phyloP scores from a whole-genome alignment of 2,329 filamentous ascomycete genomes.

The Penicillium sp. region DNA sequence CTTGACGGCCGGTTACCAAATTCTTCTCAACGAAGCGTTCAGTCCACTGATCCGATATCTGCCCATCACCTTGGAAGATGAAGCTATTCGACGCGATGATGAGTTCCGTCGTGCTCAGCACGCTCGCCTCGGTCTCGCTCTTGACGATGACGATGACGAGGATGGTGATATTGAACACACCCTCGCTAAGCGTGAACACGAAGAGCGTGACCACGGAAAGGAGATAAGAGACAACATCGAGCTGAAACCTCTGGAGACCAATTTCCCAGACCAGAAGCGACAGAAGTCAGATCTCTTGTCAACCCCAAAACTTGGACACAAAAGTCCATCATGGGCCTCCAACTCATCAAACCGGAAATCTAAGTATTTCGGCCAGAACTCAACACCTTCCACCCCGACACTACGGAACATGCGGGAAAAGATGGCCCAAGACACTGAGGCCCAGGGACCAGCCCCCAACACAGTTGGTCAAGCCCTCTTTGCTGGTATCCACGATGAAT shows the following conservation, averaged over 20 bases:
- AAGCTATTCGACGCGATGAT: slow-evolving; percentile 85
- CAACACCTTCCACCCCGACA: slow-evolving; percentile 33
- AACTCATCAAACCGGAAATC: slow-evolving; percentile 42
- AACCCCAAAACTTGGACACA: slow-evolving; percentile 27
- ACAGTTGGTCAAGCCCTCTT: slow-evolving; percentile 77
- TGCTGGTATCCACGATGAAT: slow-evolving; percentile 82
- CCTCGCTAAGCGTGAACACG: slow-evolving; percentile 46
- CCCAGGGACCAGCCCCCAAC: slow-evolving; percentile 57
- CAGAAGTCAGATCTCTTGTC: slow-evolving; percentile 10
- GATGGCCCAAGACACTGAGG: slow-evolving; percentile 60
- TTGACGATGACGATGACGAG: slow-evolving; percentile 50
- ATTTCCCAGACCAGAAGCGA: slow-evolving; percentile 19
- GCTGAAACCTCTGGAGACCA: slow-evolving; percentile 38
- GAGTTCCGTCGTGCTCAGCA: slow-evolving; percentile 80
- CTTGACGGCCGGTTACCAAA: slow-evolving; percentile 74
- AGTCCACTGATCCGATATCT: slow-evolving; percentile 81
- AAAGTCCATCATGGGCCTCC: slow-evolving; percentile 45
- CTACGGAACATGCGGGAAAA: slow-evolving; percentile 37
- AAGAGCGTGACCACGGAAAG: slow-evolving; percentile 38
- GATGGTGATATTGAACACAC: slow-evolving; percentile 43
- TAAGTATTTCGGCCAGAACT: slow-evolving; percentile 39
- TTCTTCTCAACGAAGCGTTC: slow-evolving; percentile 78
- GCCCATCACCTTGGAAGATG: slow-evolving; percentile 92
- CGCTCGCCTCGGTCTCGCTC: slow-evolving; percentile 61
- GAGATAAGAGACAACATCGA: slow-evolving; percentile 52